Conservation (phyloP, 371 early-diverging fungal genomes). For the Mortierella sp. region DNA sequence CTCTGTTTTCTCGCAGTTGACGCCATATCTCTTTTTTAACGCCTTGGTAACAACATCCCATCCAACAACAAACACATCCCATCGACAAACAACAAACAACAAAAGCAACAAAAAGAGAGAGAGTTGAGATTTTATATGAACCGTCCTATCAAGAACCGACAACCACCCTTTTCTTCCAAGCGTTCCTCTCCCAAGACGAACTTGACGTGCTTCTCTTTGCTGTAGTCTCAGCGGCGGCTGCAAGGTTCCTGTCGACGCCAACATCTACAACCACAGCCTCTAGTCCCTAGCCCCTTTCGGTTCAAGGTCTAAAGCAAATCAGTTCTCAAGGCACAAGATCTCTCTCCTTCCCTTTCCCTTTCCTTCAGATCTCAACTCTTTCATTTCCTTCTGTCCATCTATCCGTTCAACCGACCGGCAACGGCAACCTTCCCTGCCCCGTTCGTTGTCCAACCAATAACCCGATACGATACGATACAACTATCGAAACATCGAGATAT, state of each 20-base stretch:
- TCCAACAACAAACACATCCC: neutral
- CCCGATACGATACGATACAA: neutral
- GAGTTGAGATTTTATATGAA: neutral
- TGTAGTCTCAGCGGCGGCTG: neutral
- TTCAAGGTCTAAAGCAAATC: neutral
- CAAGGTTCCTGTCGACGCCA: constrained; percentile 10
- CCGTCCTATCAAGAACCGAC: constrained; percentile 1
- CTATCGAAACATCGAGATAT: neutral
- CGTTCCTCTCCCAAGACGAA: constrained; percentile 1
- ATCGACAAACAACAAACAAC: neutral
- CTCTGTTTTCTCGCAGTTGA: neutral
- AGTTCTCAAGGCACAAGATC: neutral
- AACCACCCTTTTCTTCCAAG: constrained; percentile 3
- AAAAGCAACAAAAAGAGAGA: neutral
- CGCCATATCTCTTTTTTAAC: constrained; percentile 4
- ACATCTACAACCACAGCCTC: neutral
- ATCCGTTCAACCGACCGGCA: neutral
- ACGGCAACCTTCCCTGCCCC: neutral
- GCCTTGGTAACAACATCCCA: constrained; percentile 2
- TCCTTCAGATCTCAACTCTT: neutral
- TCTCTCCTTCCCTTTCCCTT: neutral
- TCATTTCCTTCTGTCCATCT: neutral
- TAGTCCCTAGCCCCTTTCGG: neutral
- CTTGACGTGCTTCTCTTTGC: neutral
- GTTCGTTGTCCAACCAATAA: neutral